Conservation (phyloP, 1,139 yeast genomes). For the Hyphopichia pseudoburtonii region DNA sequence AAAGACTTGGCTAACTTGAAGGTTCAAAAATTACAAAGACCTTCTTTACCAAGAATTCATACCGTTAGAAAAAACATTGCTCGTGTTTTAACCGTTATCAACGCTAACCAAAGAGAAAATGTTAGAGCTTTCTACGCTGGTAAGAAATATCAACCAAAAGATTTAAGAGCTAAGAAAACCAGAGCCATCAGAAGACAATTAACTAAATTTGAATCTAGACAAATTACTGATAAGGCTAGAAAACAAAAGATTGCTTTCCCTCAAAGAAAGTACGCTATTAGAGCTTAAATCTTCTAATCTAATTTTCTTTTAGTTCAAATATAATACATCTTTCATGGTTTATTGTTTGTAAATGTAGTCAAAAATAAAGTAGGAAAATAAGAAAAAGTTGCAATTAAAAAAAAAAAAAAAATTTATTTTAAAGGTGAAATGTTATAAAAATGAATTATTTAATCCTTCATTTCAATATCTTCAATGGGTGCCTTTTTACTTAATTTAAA, state of each 20-base stretch:
- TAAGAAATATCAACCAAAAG: constrained; percentile 98
- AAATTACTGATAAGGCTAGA: constrained; percentile 84
- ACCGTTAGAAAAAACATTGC: constrained; percentile 98
- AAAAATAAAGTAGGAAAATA: no score
- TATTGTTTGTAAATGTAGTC: not conserved
- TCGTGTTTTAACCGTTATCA: constrained; percentile 94
- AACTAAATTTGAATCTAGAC: constrained; percentile 81
- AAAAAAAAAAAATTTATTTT: no score
- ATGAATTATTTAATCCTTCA: constrained; percentile 9
- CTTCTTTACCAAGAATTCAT: constrained; percentile 91
- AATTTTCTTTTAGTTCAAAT: not conserved
- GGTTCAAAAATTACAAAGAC: constrained; percentile 92
- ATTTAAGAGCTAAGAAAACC: constrained; percentile 98
- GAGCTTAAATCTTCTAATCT: constrained; percentile 65
- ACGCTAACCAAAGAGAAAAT: constrained; percentile 94
- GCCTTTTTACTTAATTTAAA: constrained; percentile 48
- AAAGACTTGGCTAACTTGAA: constrained; percentile 95
- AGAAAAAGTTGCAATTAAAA: no score
- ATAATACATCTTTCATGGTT: not conserved
- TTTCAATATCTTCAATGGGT: constrained; percentile 17
- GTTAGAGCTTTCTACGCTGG: constrained; percentile 95
- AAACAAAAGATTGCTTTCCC: constrained; percentile 96
- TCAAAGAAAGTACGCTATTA: constrained; percentile 97
- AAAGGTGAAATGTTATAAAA: no score
- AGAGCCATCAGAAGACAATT: constrained; percentile 99